phyloP scores from a whole-genome alignment of 2,329 filamentous ascomycete species.

The Arthrobotrys megalospora region DNA sequence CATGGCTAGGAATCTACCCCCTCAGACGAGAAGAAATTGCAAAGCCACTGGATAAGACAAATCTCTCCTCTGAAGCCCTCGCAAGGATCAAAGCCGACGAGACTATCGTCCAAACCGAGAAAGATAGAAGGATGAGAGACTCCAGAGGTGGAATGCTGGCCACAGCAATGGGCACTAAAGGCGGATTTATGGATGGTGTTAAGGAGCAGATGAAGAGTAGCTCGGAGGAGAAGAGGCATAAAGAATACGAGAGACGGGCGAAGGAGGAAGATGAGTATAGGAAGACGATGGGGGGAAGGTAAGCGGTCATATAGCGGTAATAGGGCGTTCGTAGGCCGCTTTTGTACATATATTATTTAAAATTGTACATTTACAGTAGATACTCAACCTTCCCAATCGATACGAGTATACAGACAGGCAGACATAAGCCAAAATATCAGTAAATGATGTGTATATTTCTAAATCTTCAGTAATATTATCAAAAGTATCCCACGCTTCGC shows the following conservation, averaged over 20 bases:
- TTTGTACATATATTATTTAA: slow-evolving; percentile 40
- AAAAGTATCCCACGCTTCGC: slow-evolving; percentile 8
- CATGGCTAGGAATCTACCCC: slow-evolving; percentile 67
- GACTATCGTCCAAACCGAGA: slow-evolving; percentile 21
- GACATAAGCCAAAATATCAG: neutral
- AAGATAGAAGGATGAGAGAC: slow-evolving; percentile 43
- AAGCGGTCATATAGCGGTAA: neutral
- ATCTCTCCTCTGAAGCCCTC: slow-evolving; percentile 42
- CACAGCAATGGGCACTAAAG: slow-evolving; percentile 62
- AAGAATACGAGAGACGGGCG: slow-evolving; percentile 65
- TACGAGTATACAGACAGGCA: slow-evolving; percentile 2
- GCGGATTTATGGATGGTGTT: slow-evolving; percentile 64
- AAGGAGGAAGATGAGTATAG: slow-evolving; percentile 66
- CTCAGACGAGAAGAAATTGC: slow-evolving; percentile 9
- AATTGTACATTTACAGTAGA: slow-evolving; percentile 44
- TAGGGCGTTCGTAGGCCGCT: neutral
- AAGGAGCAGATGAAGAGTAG: slow-evolving; percentile 66
- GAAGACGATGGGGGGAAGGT: slow-evolving; percentile 17
- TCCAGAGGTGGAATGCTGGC: slow-evolving; percentile 51
- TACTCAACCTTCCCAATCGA: neutral
- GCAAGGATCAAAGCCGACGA: slow-evolving; percentile 39
- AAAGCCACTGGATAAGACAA: slow-evolving; percentile 20
- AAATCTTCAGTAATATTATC: neutral
- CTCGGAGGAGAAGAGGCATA: slow-evolving; percentile 65
- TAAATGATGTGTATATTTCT: neutral